Evolutionary conservation across 768 basidiomycete genomes (phyloP).

Genomic region (Calocera cornea): DNA sequence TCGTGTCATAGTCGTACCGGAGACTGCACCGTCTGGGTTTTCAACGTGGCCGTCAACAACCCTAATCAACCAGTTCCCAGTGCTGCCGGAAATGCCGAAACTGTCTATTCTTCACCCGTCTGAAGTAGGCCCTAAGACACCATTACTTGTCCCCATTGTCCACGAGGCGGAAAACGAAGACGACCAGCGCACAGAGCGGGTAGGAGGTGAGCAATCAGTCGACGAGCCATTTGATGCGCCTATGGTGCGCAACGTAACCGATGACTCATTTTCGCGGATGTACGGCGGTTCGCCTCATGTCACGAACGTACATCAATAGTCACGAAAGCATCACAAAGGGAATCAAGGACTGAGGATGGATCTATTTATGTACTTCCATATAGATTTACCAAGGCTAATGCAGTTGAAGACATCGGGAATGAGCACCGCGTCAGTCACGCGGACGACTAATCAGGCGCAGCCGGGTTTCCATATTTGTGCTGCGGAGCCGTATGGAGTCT

Average conservation of each 20-base stretch:
- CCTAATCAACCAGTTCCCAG: background rate
- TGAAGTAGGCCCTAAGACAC: background rate
- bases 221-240: background rate
- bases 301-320: too few species aligned
- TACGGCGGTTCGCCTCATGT: too few species aligned
- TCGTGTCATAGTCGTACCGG: too few species aligned
- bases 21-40: background rate
- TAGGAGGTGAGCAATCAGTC: background rate
- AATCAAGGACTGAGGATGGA: too few species aligned
- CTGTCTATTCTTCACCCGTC: background rate
- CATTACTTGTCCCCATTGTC: background rate
- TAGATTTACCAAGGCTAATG: too few species aligned
- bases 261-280: background rate
- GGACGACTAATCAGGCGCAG: too few species aligned
- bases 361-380: too few species aligned
- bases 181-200: background rate
- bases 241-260: background rate
- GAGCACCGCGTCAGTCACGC: too few species aligned
- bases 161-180: background rate
- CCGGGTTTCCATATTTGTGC: too few species aligned
- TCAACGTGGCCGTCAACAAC: background rate
- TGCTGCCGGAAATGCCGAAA: background rate
- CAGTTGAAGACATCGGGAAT: too few species aligned
- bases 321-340: too few species aligned
- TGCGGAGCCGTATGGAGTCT: too few species aligned